Conservation (phyloP, 495 filamentous ascomycete genomes). For the Terfezia claveryi region DNA sequence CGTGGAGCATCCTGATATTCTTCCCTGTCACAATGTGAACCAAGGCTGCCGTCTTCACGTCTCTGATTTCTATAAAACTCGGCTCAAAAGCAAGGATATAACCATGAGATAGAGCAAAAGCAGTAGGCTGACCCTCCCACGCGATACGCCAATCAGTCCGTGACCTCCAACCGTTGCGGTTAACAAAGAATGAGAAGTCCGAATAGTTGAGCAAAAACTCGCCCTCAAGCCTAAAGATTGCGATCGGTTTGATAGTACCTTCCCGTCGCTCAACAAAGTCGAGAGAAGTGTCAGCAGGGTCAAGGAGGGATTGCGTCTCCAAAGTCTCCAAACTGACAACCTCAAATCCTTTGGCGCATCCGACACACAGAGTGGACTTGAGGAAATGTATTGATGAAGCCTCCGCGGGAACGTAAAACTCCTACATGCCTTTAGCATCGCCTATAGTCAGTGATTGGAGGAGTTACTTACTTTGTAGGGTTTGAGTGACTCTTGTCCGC, state of each 20-base stretch:
- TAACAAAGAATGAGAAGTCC: constrained; percentile 97
- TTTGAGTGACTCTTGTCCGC: constrained; percentile 78
- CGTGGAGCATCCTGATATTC: constrained; percentile 93
- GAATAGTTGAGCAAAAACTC: constrained; percentile 97
- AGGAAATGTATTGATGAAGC: constrained; percentile 93
- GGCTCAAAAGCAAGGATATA: constrained; percentile 96
- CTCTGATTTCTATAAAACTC: constrained; percentile 92
- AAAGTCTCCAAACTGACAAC: constrained; percentile 92
- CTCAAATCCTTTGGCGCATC: constrained; percentile 86
- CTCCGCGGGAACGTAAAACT: constrained; percentile 96
- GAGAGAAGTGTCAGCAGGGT: constrained; percentile 93
- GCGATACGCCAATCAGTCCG: constrained; percentile 89
- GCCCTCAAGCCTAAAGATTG: constrained; percentile 86
- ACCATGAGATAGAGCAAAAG: constrained; percentile 80
- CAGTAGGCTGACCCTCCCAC: constrained; percentile 83
- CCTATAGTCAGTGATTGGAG: too few relatives aligned
- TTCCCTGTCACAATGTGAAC: constrained; percentile 88
- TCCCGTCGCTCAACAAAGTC: constrained; percentile 90
- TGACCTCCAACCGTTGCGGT: constrained; percentile 92
- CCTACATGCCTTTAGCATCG: constrained; percentile 22
- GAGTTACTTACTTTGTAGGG: constrained; percentile 52
- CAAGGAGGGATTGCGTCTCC: constrained; percentile 87
- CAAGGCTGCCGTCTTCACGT: constrained; percentile 72
- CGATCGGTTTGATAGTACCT: constrained; percentile 68
- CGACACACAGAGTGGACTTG: constrained; percentile 87